These are phyloP conservation scores for Botrytis medusae DNA, from an alignment of 2,329 filamentous ascomycete species.

Conservation along the genomic window DNA sequence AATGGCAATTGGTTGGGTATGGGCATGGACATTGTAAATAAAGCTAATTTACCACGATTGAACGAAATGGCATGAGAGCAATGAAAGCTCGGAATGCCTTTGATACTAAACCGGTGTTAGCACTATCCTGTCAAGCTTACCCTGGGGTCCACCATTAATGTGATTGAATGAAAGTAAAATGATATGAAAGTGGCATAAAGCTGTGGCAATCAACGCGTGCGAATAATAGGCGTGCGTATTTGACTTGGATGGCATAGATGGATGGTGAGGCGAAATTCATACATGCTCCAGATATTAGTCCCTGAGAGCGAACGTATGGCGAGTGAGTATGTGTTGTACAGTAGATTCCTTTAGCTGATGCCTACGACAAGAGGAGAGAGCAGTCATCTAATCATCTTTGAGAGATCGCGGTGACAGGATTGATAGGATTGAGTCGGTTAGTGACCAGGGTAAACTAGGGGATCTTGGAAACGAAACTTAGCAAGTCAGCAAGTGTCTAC, in stretches of 20 bases:
- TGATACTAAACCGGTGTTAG: slow-evolving; percentile 5
- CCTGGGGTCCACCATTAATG: background rate
- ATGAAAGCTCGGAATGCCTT: background rate
- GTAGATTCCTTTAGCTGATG: background rate
- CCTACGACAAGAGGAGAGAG: background rate
- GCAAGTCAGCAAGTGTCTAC: background rate
- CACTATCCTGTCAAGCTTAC: slow-evolving; percentile 13
- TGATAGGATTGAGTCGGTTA: slow-evolving; percentile 2
- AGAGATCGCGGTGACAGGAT: slow-evolving; percentile 18
- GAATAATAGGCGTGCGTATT: background rate
- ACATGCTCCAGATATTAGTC: background rate
- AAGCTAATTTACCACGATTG: slow-evolving; percentile 18
- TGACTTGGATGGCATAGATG: background rate
- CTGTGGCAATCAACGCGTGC: background rate
- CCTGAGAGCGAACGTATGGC: background rate
- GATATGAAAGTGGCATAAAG: slow-evolving; percentile 2
- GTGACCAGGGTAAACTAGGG: slow-evolving; percentile 2
- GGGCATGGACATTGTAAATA: slow-evolving; percentile 8
- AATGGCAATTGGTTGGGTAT: slow-evolving; percentile 15
- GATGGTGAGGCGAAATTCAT: background rate
- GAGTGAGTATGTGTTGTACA: slow-evolving; percentile 8
- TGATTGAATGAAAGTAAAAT: slow-evolving; percentile 2
- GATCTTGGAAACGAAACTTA: slow-evolving; percentile 3
- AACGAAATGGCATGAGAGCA: slow-evolving; percentile 2
- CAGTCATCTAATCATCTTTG: background rate